Conservation (phyloP, 306 rosid genomes). For the Cicer chorassanicum region DNA sequence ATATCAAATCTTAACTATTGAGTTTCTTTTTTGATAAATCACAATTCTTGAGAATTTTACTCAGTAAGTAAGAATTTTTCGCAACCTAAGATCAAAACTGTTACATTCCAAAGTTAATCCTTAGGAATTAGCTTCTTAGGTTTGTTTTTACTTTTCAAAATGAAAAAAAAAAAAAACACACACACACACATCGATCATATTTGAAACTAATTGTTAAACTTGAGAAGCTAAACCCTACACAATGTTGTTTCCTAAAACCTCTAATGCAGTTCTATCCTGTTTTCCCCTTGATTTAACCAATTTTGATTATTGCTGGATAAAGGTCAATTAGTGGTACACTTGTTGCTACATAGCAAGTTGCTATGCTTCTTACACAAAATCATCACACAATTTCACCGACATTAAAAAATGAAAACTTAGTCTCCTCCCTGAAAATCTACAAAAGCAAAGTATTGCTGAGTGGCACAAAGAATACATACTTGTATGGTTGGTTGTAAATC, state of each 20-base stretch:
- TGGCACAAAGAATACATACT: slow-evolving; percentile 52
- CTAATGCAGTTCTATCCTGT: slow-evolving; percentile 7
- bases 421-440: not conserved
- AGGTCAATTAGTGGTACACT: not conserved
- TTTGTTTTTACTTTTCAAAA: not conserved
- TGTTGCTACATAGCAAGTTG: not conserved
- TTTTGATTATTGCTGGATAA: not conserved
- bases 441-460: not conserved
- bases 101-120: not conserved
- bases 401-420: not conserved
- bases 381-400: not conserved
- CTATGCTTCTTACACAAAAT: not conserved
- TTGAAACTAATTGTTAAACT: not conserved
- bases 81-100: not conserved
- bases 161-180: not conserved
- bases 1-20: not conserved
- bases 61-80: not conserved
- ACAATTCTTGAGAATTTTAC: not conserved
- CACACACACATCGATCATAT: not conserved
- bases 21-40: not conserved
- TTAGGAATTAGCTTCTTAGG: not conserved
- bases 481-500: slow-evolving; percentile 68
- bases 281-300: not conserved
- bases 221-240: not conserved
- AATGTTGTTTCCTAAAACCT: not conserved